A percentile compares a stretch with the other conserved stretches of the same genome.
Conservation (phyloP, 2,329 filamentous ascomycete genomes). For the Pezicula neosporulosa region DNA sequence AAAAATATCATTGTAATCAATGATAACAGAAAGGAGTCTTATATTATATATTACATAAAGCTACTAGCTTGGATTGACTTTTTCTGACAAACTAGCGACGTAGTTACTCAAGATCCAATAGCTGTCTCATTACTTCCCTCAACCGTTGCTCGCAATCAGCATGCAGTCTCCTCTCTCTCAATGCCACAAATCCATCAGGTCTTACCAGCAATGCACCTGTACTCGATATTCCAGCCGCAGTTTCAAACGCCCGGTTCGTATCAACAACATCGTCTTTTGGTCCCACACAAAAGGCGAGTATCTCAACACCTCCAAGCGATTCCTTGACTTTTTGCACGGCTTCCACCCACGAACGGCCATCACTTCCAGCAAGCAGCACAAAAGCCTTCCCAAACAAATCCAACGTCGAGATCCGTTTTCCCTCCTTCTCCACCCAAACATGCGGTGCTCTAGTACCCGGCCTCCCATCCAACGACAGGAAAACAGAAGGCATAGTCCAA, state of each 20-base stretch:
- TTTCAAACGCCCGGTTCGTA: constrained; percentile 14
- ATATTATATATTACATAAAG: not conserved
- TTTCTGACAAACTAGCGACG: not conserved
- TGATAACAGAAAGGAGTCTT: no score
- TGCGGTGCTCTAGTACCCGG: constrained; percentile 31
- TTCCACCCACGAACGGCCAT: constrained; percentile 12
- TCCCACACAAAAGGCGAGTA: constrained; percentile 13
- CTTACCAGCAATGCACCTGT: constrained; percentile 29
- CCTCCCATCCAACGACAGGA: constrained; percentile 21
- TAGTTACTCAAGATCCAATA: not conserved
- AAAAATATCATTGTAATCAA: no score
- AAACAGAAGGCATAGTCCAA: constrained; percentile 23
- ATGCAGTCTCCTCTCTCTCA: constrained; percentile 14
- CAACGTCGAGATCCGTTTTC: constrained; percentile 25
- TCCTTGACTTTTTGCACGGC: constrained; percentile 5
- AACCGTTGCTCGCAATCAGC: not conserved
- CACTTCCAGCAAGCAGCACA: constrained; percentile 22
- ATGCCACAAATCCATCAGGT: constrained; percentile 33
- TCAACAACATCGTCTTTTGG: constrained; percentile 9
- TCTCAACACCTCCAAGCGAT: constrained; percentile 1
- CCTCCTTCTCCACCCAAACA: constrained; percentile 24
- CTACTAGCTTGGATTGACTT: not conserved
- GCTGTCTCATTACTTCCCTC: not conserved
- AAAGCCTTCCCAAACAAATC: constrained; percentile 28
- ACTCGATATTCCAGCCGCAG: constrained; percentile 23